Conservation (phyloP, 2,329 filamentous ascomycete genomes). For the Cercospora canescens region DNA sequence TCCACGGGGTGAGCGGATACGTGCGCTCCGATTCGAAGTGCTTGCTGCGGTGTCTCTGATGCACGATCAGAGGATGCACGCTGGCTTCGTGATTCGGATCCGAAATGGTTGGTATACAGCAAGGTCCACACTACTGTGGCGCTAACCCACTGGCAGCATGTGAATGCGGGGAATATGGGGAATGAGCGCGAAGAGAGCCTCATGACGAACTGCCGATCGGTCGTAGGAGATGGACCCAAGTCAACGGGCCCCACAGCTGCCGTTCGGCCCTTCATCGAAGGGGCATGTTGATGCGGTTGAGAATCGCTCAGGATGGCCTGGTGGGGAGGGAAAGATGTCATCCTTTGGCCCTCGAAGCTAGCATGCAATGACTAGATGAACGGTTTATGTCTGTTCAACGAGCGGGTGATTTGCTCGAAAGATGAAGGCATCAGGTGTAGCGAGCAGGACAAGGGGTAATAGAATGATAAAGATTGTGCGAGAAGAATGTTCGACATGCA, state of each 20-base stretch:
- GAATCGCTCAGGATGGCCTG: background rate
- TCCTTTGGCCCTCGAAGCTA: background rate
- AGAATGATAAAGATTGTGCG: too few relatives aligned
- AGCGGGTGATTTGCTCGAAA: too few relatives aligned
- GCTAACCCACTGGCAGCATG: background rate
- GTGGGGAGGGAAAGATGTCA: background rate
- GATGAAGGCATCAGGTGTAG: too few relatives aligned
- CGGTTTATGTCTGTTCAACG: too few relatives aligned
- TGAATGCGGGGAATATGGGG: background rate
- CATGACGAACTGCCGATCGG: too few relatives aligned
- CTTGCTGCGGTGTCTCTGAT: background rate
- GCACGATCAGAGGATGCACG: background rate
- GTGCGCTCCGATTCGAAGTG: too few relatives aligned
- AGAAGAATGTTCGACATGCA: background rate
- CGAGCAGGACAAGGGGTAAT: too few relatives aligned
- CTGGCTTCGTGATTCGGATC: background rate
- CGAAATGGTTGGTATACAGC: background rate
- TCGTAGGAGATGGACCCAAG: too few relatives aligned
- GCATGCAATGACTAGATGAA: too few relatives aligned
- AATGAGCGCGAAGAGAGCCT: background rate
- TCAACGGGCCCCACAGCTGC: too few relatives aligned
- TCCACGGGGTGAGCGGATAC: too few relatives aligned
- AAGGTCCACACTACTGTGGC: background rate
- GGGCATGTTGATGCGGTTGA: background rate
- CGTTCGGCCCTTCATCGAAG: background rate